phyloP scores from a whole-genome alignment of 1,284 basidiomycete genomes.

The Pisolithus thermaeus region DNA sequence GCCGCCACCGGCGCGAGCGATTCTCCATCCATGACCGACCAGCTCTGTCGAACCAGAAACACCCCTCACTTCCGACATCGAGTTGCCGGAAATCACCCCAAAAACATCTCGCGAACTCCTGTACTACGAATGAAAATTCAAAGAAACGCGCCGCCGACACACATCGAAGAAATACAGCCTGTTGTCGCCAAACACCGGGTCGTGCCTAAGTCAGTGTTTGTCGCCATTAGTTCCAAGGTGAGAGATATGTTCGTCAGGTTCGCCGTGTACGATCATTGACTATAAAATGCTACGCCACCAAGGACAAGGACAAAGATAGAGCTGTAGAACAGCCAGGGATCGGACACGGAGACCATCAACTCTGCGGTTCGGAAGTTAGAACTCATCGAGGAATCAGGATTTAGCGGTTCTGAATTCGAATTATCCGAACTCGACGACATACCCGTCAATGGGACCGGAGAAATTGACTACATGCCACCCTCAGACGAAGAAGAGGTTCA shows the following conservation, averaged over 20 bases:
- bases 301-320: constrained; percentile 39
- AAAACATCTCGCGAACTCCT: constrained; percentile 7
- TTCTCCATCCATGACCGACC: constrained; percentile 19
- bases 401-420: constrained; percentile 56
- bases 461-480: constrained; percentile 8
- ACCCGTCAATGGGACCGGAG: constrained; percentile 14
- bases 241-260: constrained; percentile 5
- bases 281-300: constrained; percentile 15
- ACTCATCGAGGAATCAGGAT: constrained; percentile 47
- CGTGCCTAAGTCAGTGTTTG: constrained; percentile 36
- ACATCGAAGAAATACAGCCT: constrained; percentile 3
- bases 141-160: constrained; percentile 30
- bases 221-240: constrained; percentile 36
- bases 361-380: constrained; percentile 34
- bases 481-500: constrained; percentile 41
- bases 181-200: constrained; percentile 40
- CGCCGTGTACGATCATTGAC: constrained; percentile 9
- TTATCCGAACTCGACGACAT: constrained; percentile 34
- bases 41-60: constrained; percentile 31
- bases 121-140: constrained; percentile 10
- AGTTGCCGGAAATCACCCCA: constrained; percentile 9
- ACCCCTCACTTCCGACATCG: constrained; percentile 39
- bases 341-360: constrained; percentile 23
- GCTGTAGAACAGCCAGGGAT: constrained; percentile 21
- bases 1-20: constrained; percentile 16